Evolutionary conservation across 208 protist genomes (phyloP).

Genomic region (Leishmania aethiopica): DNA sequence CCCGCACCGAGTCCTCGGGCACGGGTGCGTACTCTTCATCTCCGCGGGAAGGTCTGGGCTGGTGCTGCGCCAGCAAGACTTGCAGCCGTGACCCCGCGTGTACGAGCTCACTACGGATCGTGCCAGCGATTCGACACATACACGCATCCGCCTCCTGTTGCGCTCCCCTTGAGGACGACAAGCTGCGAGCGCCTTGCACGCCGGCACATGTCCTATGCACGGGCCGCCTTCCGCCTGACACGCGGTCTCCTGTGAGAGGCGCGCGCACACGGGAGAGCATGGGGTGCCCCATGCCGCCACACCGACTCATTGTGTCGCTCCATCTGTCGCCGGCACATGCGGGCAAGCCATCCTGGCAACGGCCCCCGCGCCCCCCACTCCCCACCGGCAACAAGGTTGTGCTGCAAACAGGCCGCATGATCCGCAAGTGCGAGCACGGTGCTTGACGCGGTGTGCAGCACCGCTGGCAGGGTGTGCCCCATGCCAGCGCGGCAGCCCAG

Average conservation of each 20-base stretch:
- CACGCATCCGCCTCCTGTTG: neutral
- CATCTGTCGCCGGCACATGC: neutral
- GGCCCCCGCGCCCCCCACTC: too few species aligned
- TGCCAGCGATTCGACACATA: neutral
- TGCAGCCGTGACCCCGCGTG: neutral
- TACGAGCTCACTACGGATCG: neutral
- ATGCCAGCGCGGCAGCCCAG: neutral
- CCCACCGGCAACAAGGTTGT: neutral
- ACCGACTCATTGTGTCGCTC: neutral
- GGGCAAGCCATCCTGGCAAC: neutral
- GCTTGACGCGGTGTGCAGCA: neutral
- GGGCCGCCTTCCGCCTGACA: neutral
- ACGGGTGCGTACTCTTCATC: neutral
- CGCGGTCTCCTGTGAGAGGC: neutral
- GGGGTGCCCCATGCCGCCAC: neutral
- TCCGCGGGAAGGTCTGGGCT: neutral
- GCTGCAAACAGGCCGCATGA: neutral
- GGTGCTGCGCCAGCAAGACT: neutral
- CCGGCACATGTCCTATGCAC: neutral
- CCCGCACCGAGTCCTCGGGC: too few species aligned
- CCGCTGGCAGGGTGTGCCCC: neutral
- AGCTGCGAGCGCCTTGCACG: too few species aligned
- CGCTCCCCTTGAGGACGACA: too few species aligned
- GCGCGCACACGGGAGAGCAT: neutral
- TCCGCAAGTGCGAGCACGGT: neutral